Base-by-base conservation (phyloP, 116 monocot species). In the Thalassia testudinum region DNA sequence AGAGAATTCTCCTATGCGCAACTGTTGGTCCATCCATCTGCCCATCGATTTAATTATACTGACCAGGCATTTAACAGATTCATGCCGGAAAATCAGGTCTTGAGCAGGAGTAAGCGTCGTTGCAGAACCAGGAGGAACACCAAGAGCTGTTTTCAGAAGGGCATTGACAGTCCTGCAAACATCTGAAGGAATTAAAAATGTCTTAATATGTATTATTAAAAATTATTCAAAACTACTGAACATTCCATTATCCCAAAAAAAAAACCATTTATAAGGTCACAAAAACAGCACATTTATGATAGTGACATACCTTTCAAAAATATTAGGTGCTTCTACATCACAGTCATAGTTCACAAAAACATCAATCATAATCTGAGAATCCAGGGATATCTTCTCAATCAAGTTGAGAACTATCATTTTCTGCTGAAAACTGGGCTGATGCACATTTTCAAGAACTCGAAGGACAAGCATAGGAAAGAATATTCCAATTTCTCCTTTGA, bases 291-390 rank as follows among this genome's bases (percentile, higher is more conserved):
- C n/a, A n/a, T n/a, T n/a, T n/a, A n/a, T n/a, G n/a, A n/a, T n/a
- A n/a, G n/a, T n/a, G 16, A 20, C 15, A 34, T 78, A 91, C 97
- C 97, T 85, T 66, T 99, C 90, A 68, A 99, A 86, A 66, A 99
- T 82, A 63, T 99, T 99, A 30, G 99, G 86, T 59, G 90, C 77
- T 64, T 99, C 90, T 47, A 99, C 90, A 63, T 99, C 90, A 56
- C 99, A 99, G 56, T 99, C 99, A 75, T 99, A 99, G 60, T 90
- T 99, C 51, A 90, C 99, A 72, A 99, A 99, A 30, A 82, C 75
- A 75, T 99, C 90, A 63, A 99, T 71, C 47, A 83, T 78, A 62
- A 82, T 78, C 59, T 99, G 99, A 19, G 99, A 57, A 56, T 99
- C 90, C 40, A 90, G 75, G 58, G 70, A 85, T 12, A 99, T 80